phyloP scores from a whole-genome alignment of 1,284 basidiomycete genomes.

The Phellopilus nigrolimitatus region DNA sequence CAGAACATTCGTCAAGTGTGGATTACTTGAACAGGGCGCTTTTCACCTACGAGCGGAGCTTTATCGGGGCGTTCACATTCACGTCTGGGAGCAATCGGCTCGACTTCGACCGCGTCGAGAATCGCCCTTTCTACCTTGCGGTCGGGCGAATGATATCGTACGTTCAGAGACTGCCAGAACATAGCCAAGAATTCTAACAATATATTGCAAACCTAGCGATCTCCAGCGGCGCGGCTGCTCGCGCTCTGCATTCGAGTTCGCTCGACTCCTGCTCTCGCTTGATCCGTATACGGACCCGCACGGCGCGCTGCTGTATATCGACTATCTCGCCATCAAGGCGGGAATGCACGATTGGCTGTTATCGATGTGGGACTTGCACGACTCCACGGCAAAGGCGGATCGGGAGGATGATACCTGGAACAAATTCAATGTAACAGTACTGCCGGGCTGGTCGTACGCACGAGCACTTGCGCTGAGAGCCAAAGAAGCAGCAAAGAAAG shows the following conservation, averaged over 20 bases:
- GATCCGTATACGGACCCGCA: constrained; percentile 86
- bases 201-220: constrained; percentile 43
- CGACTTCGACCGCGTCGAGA: constrained; percentile 83
- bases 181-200: neutral
- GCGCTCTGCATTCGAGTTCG: constrained; percentile 86
- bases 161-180: constrained; percentile 26
- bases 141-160: constrained; percentile 75
- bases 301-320: constrained; percentile 77
- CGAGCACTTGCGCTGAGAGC: constrained; percentile 67
- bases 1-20: constrained; percentile 78
- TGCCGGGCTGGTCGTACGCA: constrained; percentile 82
- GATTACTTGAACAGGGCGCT: constrained; percentile 84
- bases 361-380: constrained; percentile 54
- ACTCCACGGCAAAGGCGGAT: constrained; percentile 28
- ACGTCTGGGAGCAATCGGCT: constrained; percentile 74
- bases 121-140: constrained; percentile 80
- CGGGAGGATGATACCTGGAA: constrained; percentile 26
- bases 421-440: constrained; percentile 48
- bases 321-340: constrained; percentile 77
- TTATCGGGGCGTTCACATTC: constrained; percentile 81
- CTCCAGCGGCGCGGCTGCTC: constrained; percentile 83
- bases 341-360: constrained; percentile 79
- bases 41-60: constrained; percentile 85
- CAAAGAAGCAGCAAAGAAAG: constrained; percentile 47
- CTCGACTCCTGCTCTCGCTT: constrained; percentile 73